Conservation (phyloP, 305 asterid genomes). For the Fraxinus paxiana region DNA sequence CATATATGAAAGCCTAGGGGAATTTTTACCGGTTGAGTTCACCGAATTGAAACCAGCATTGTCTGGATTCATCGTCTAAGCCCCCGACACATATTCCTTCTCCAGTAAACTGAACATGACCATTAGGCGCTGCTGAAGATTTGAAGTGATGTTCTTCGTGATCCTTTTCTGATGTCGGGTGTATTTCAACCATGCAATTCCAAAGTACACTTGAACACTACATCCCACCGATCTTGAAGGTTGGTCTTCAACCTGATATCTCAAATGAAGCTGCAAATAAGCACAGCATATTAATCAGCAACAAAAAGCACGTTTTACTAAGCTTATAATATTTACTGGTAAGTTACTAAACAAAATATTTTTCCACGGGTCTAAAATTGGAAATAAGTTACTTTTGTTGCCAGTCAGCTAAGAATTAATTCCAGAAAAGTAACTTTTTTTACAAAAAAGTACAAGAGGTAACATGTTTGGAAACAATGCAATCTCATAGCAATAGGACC, state of each 20-base stretch:
- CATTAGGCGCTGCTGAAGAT: conserved; percentile 71
- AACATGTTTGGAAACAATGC: background rate
- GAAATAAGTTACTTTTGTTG: background rate
- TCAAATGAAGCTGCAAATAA: conserved; percentile 68
- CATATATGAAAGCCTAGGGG: background rate
- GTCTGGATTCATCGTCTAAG: conserved; percentile 22
- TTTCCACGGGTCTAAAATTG: background rate
- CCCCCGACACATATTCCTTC: conserved; percentile 71
- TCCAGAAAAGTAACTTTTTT: background rate
- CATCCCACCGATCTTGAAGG: conserved; percentile 72
- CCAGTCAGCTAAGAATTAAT: background rate
- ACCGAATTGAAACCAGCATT: background rate
- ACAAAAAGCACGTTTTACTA: background rate
- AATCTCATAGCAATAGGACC: background rate
- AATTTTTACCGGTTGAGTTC: background rate
- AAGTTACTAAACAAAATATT: background rate
- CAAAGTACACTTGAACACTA: conserved; percentile 64
- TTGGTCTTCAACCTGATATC: conserved; percentile 73
- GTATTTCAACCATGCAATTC: conserved; percentile 78
- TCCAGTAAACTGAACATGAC: conserved; percentile 72
- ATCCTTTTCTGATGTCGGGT: conserved; percentile 70
- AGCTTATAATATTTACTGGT: background rate
- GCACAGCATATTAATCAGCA: background rate
- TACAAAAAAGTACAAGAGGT: background rate
- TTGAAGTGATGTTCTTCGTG: conserved; percentile 62